Conservation (phyloP, 768 basidiomycete species). For the Mycena rosella region DNA sequence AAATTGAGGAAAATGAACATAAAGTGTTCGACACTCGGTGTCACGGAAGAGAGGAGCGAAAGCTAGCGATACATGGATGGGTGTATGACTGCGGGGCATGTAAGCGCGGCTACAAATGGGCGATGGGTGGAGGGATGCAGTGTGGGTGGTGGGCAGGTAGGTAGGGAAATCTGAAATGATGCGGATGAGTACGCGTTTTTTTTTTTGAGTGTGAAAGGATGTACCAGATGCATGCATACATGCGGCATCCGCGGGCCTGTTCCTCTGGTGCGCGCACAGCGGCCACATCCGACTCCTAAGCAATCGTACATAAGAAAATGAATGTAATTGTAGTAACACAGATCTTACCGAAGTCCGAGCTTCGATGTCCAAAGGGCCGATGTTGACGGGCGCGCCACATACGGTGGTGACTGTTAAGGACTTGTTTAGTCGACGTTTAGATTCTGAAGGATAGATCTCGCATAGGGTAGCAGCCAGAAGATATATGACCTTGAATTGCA, state of each 20-base stretch:
- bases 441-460: background rate
- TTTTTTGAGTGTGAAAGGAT: background rate
- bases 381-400: background rate
- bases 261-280: background rate
- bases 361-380: conserved; percentile 5
- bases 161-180: background rate
- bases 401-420: background rate
- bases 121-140: background rate
- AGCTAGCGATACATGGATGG: conserved; percentile 1
- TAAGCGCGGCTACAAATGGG: background rate
- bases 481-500: conserved; percentile 1
- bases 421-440: background rate
- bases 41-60: background rate
- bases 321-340: background rate
- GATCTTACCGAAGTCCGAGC: conserved; percentile 1
- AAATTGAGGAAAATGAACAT: background rate
- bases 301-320: background rate
- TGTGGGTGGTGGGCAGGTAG: background rate
- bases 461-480: background rate
- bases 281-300: background rate
- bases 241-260: background rate
- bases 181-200: background rate
- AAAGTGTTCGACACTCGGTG: background rate
- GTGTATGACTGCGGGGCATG: background rate
- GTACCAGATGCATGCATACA: background rate